Evolutionary conservation across 176 grass and related monocot genomes (phyloP).

Genomic region (Alopecurus myosuroides): DNA sequence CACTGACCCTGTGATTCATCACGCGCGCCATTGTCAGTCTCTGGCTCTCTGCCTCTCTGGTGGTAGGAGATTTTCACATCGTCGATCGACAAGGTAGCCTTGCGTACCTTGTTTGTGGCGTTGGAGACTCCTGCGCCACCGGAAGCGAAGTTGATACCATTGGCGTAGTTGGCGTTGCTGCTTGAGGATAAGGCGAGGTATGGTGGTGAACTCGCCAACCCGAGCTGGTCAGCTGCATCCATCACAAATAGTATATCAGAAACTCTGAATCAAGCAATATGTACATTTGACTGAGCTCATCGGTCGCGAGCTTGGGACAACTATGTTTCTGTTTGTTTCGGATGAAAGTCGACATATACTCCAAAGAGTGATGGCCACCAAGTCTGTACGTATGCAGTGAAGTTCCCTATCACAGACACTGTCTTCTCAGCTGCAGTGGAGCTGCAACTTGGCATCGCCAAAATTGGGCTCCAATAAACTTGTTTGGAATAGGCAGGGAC

Average conservation of each 20-base stretch:
- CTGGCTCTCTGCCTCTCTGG: no score
- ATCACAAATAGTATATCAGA: not conserved
- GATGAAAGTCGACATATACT: not conserved
- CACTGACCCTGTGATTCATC: conserved; percentile 57
- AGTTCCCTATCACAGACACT: no score
- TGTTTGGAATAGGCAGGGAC: not conserved
- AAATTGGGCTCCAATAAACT: no score
- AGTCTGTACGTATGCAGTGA: not conserved
- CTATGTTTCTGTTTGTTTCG: not conserved
- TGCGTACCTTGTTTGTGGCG: conserved; percentile 55
- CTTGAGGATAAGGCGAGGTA: conserved; percentile 60
- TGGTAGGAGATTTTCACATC: not conserved
- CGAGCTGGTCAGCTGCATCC: conserved; percentile 56
- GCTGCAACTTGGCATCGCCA: no score
- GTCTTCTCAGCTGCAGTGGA: no score
- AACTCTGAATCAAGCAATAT: not conserved
- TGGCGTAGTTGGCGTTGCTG: conserved; percentile 40
- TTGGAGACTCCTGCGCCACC: conserved; percentile 66
- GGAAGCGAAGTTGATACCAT: conserved; percentile 83
- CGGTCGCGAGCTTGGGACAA: not conserved
- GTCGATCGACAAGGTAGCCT: not conserved
- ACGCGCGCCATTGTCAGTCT: not conserved
- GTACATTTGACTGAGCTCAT: not conserved
- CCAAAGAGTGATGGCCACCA: not conserved
- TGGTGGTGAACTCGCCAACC: conserved; percentile 43